Evolutionary conservation across 2,329 filamentous ascomycete species (phyloP).

Genomic region (Botrytis byssoidea): DNA sequence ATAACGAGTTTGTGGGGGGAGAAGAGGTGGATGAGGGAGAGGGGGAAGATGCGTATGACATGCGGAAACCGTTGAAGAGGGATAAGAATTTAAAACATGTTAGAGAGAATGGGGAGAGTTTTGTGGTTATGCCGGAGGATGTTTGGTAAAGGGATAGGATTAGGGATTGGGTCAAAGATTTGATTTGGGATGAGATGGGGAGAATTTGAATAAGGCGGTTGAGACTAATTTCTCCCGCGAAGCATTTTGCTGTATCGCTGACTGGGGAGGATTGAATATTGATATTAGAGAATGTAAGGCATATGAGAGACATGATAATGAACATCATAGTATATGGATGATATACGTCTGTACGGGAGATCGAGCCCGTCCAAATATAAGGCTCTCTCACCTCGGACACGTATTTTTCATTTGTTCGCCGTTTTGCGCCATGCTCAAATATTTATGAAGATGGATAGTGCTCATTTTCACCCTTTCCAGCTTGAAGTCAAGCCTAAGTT

Average conservation of each 20-base stretch:
- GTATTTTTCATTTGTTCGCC: not conserved
- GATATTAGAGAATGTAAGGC: not conserved
- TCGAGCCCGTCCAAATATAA: not conserved
- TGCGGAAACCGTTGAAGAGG: constrained; percentile 86
- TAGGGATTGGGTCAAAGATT: too few relatives aligned
- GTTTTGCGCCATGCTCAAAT: not conserved
- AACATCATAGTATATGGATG: not conserved
- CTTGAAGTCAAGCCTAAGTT: not conserved
- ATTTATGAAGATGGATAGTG: not conserved
- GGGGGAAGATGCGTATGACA: constrained; percentile 91
- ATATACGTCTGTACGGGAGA: not conserved
- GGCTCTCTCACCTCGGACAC: too few relatives aligned
- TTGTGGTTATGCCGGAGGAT: constrained; percentile 76
- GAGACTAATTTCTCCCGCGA: constrained; percentile 12
- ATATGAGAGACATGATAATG: not conserved
- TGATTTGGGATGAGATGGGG: too few relatives aligned
- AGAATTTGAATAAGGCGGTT: not conserved
- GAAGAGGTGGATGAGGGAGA: constrained; percentile 69
- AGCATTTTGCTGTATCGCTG: not conserved
- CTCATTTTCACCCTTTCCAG: not conserved
- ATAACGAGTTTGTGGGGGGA: constrained; percentile 73
- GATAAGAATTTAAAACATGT: constrained; percentile 76
- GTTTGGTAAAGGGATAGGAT: constrained; percentile 61
- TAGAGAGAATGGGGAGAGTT: constrained; percentile 74
- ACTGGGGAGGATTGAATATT: not conserved